A percentile compares a stretch with the other conserved stretches of the same genome.
These are phyloP conservation scores for Fistulifera pelliculosa DNA, from an alignment of 108 stramenopile genomes.

Conservation along the genomic window DNA sequence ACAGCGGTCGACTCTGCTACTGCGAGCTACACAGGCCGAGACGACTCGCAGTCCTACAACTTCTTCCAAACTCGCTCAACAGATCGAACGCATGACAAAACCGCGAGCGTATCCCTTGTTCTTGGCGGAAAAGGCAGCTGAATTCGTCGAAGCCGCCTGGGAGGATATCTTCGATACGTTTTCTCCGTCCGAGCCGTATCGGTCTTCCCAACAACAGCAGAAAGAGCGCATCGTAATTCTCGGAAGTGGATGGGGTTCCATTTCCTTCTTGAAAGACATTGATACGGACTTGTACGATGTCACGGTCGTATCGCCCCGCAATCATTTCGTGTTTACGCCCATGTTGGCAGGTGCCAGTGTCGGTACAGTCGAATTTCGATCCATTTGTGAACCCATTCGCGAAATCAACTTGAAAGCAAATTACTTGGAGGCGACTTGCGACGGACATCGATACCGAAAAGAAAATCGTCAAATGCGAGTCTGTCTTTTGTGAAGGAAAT, in stretches of 20 bases:
- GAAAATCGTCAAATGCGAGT: constrained; percentile 69
- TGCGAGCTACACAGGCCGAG: not conserved
- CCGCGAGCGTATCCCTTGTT: constrained; percentile 74
- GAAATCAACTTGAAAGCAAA: constrained; percentile 73
- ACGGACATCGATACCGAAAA: constrained; percentile 56
- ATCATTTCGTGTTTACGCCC: constrained; percentile 93
- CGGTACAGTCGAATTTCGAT: constrained; percentile 88
- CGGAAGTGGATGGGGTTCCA: constrained; percentile 91
- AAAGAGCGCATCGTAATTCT: constrained; percentile 82
- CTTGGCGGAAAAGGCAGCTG: constrained; percentile 72
- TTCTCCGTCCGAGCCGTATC: not conserved
- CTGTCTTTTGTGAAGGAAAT: constrained; percentile 89
- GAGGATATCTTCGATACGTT: constrained; percentile 5
- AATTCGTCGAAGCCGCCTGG: constrained; percentile 48
- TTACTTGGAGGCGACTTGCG: constrained; percentile 85
- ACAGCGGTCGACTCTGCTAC: not conserved
- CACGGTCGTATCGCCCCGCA: constrained; percentile 82
- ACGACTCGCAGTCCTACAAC: not conserved
- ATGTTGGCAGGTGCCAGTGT: constrained; percentile 93
- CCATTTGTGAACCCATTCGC: constrained; percentile 90
- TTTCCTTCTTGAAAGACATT: constrained; percentile 80
- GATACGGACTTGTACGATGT: constrained; percentile 81
- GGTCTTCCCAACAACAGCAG: not conserved
- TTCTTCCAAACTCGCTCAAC: not conserved
- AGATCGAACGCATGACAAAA: constrained; percentile 44